These are phyloP conservation scores for Aspergillus sp. DNA, from an alignment of 2,329 filamentous ascomycete genomes.

Conservation along the genomic window DNA sequence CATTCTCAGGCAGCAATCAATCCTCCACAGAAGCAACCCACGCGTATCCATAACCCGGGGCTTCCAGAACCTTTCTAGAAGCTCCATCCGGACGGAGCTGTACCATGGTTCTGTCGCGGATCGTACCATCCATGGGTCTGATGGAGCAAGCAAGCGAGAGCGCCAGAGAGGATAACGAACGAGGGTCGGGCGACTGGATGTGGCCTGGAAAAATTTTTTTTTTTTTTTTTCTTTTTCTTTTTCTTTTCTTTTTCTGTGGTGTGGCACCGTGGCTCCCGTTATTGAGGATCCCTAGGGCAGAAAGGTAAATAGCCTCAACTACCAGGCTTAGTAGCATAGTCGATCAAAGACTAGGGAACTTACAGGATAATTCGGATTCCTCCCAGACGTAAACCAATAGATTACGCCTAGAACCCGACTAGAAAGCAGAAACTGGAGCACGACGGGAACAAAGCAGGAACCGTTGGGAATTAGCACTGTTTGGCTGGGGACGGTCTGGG, in stretches of 20 bases:
- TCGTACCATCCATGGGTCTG: slow-evolving; percentile 1
- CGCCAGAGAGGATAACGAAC: background rate
- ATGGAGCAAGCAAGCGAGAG: background rate
- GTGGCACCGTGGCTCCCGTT: background rate
- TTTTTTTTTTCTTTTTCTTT: background rate
- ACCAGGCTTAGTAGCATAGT: background rate
- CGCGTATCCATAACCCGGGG: background rate
- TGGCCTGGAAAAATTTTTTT: background rate
- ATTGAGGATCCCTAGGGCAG: background rate
- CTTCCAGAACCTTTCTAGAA: slow-evolving; percentile 6
- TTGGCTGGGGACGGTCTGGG: background rate
- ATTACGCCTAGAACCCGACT: background rate
- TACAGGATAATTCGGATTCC: background rate
- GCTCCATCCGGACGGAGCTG: slow-evolving; percentile 2
- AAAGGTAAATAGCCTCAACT: background rate
- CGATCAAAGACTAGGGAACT: background rate
- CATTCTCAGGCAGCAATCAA: background rate
- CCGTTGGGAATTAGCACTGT: background rate
- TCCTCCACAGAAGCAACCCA: background rate
- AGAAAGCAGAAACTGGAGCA: background rate
- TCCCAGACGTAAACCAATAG: background rate
- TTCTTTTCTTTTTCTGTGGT: background rate
- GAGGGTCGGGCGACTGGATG: background rate
- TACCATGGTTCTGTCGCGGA: slow-evolving; percentile 6
- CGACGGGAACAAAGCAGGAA: background rate